Percentiles rank a stretch among this genome's conserved stretches.
Conservation (phyloP, 108 stramenopile species). For the Fragilariopsis cylindrus region DNA sequence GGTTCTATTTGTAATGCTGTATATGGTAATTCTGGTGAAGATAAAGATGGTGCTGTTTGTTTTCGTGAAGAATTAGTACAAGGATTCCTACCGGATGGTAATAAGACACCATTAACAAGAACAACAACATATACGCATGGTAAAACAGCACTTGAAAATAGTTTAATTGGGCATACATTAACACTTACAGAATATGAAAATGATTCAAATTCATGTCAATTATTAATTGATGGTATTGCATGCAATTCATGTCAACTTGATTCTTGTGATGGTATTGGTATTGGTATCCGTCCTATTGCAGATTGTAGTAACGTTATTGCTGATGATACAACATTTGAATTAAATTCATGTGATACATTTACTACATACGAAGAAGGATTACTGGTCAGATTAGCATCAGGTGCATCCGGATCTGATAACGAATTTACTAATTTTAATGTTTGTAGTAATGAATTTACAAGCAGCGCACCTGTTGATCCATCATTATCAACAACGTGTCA, state of each 20-base stretch:
- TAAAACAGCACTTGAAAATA: background rate
- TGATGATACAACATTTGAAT: background rate
- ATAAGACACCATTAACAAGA: background rate
- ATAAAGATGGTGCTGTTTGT: background rate
- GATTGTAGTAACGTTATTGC: slow-evolving; percentile 9
- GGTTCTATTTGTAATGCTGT: slow-evolving; percentile 1
- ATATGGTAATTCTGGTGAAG: background rate
- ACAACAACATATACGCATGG: slow-evolving; percentile 13
- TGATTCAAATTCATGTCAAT: background rate
- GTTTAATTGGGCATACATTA: background rate
- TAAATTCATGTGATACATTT: slow-evolving; percentile 6
- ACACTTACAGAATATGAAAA: slow-evolving; percentile 1
- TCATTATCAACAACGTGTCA: slow-evolving; percentile 1
- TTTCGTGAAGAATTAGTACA: slow-evolving; percentile 14
- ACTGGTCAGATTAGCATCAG: background rate
- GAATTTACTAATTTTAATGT: background rate
- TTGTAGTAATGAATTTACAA: background rate
- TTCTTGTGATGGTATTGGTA: background rate
- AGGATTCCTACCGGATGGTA: slow-evolving; percentile 9
- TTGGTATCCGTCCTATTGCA: slow-evolving; percentile 7
- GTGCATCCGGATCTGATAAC: background rate
- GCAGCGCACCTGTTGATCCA: background rate
- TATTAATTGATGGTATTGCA: background rate
- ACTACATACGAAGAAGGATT: slow-evolving; percentile 8
- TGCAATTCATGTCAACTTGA: background rate